Base-by-base conservation (phyloP, 352 stramenopile genomes). In the Phytophthora boehmeriae region DNA sequence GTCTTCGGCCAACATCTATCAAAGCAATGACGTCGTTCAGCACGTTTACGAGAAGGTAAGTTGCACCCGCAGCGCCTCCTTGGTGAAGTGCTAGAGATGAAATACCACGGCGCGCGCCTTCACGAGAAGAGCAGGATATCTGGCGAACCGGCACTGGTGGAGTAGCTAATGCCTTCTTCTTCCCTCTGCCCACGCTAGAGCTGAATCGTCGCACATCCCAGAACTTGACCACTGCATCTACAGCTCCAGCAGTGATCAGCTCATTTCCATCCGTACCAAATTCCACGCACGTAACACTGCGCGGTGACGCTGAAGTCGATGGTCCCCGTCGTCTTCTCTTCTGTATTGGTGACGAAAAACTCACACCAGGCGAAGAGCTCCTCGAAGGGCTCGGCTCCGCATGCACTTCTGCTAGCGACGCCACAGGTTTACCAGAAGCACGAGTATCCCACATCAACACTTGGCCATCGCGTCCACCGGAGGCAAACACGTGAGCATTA, bases 221-320 rank as follows among this genome's bases (percentile, higher is more conserved):
- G 50, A 87, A 84, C 58, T 90, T 89, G 43, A 92, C 70, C 2
- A 82, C 65, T 17, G 76, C 68, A 70, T 92, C 80, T 11, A 81
- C 69, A 20, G 80, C 75, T 30, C 83, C 83, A 16, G 78, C 78
- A 1, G 83, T 86, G 43, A 81, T 66, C 22, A 92, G 46, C 38
- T 90, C 73, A 0, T 74, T 54, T 2, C 66, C 74, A 23, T 59
- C 59, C 10, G 52, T 54, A 14, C 65, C 57, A 66, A 90, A 92
- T 44, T 88, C 80, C n/a, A 92, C 59, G 42, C 83, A 89, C 28
- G 83, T 92, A 23, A 90, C 83, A 60, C 83, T 92, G 2, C 76
- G 67, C 39, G 76, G 76, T 4, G 75, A 71, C 28, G 52, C 47
- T 19, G 50, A 46, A 1, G 56, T 53, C 4, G n/a, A 64, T 63